Evolutionary conservation across 2,329 filamentous ascomycete species (phyloP).

Genomic region (Trichoderma polysporum): DNA sequence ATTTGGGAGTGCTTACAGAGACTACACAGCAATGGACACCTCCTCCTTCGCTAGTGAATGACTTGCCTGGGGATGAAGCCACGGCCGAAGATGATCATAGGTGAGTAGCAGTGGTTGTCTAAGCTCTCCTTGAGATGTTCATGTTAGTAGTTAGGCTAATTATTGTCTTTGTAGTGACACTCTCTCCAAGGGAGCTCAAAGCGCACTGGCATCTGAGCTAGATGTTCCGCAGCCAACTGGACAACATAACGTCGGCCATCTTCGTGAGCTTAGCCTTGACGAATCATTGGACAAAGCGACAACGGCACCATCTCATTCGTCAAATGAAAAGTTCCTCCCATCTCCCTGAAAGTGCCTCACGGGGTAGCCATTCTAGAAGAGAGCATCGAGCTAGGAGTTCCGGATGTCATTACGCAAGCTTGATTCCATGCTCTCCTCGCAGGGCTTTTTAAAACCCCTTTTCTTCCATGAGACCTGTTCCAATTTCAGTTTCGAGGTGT

Average conservation of each 20-base stretch:
- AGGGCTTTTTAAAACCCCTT: neutral
- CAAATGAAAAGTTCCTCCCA: conserved; percentile 20
- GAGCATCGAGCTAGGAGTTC: conserved; percentile 47
- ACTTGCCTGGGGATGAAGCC: neutral
- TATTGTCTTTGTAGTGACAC: neutral
- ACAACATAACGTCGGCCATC: neutral
- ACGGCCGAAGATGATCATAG: neutral
- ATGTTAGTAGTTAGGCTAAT: neutral
- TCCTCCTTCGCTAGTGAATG: conserved; percentile 23
- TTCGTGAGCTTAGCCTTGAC: conserved; percentile 6
- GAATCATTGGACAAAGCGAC: neutral
- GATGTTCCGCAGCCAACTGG: neutral
- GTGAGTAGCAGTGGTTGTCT: neutral
- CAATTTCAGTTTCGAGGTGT: neutral
- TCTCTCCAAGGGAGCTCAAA: neutral
- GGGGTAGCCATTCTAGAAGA: conserved; percentile 59
- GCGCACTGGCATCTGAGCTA: neutral
- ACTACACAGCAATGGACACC: conserved; percentile 24
- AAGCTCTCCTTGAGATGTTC: neutral
- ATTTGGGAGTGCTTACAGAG: conserved; percentile 23
- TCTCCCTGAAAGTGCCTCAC: conserved; percentile 45
- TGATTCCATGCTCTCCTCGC: neutral
- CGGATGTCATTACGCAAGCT: conserved; percentile 41
- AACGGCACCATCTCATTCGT: neutral
- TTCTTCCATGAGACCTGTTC: neutral